Evolutionary conservation across 2,329 filamentous ascomycete species (phyloP).

Genomic region (Parastagonospora avenae): DNA sequence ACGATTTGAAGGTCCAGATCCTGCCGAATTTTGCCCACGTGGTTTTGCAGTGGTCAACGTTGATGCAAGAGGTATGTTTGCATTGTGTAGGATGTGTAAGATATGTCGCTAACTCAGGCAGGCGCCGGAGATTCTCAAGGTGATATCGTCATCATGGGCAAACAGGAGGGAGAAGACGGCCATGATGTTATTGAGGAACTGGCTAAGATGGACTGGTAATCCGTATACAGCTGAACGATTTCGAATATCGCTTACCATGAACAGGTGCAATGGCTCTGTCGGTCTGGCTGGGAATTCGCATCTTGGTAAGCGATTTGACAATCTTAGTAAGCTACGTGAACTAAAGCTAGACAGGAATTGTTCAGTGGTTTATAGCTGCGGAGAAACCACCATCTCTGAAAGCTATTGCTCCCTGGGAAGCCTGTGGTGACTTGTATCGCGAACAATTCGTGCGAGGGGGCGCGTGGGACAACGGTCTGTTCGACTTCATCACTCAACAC

Average conservation of each 20-base stretch:
- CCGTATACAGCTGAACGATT: too few relatives aligned
- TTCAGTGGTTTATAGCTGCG: slow-evolving; percentile 47
- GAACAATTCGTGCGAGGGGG: slow-evolving; percentile 20
- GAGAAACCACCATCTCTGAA: slow-evolving; percentile 49
- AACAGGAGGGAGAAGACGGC: slow-evolving; percentile 49
- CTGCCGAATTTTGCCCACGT: slow-evolving; percentile 36
- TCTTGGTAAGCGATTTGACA: slow-evolving; percentile 37
- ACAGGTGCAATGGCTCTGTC: slow-evolving; percentile 43
- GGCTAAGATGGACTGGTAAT: slow-evolving; percentile 50
- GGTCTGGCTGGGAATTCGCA: slow-evolving; percentile 49
- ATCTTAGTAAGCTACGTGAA: not conserved
- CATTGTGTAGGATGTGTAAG: too few relatives aligned
- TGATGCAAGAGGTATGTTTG: slow-evolving; percentile 30
- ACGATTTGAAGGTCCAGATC: slow-evolving; percentile 52
- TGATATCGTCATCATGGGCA: slow-evolving; percentile 8
- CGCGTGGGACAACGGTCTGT: slow-evolving; percentile 3
- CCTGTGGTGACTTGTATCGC: slow-evolving; percentile 35
- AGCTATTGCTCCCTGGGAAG: slow-evolving; percentile 56
- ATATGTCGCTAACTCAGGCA: too few relatives aligned
- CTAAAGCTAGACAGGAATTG: not conserved
- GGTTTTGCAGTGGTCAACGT: slow-evolving; percentile 41
- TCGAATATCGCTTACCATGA: too few relatives aligned
- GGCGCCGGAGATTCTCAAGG: slow-evolving; percentile 36
- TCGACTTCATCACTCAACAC: slow-evolving; percentile 11
- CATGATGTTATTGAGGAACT: slow-evolving; percentile 52